These are phyloP conservation scores for Trichosanthes cucumerina DNA, from an alignment of 306 rosid genomes.

Conservation along the genomic window DNA sequence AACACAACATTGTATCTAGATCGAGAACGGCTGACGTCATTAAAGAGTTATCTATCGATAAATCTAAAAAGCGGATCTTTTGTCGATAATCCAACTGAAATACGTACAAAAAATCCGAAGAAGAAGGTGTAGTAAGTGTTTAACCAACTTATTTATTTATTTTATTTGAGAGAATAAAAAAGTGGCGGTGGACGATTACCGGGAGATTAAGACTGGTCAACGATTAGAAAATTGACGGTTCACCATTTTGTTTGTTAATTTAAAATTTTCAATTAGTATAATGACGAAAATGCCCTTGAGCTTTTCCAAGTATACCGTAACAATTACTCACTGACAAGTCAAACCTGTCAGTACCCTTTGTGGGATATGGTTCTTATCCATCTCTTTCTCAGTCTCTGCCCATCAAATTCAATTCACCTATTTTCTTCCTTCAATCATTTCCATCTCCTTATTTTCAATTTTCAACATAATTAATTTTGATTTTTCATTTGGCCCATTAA, in stretches of 20 bases:
- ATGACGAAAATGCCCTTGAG: neutral
- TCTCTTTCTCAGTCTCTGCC: neutral
- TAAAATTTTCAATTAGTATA: neutral
- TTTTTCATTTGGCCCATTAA: neutral
- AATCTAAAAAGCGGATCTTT: too few species aligned
- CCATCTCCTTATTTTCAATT: neutral
- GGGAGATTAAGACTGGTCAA: conserved; percentile 7
- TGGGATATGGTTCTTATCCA: neutral
- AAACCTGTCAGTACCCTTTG: neutral
- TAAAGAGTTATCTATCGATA: too few species aligned
- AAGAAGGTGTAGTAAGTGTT: too few species aligned
- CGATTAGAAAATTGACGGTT: conserved; percentile 4
- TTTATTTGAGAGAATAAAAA: neutral
- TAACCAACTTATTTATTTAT: too few species aligned
- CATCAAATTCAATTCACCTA: neutral
- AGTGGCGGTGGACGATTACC: conserved; percentile 1
- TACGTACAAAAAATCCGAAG: too few species aligned
- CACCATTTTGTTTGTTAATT: neutral
- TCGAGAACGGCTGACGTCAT: too few species aligned
- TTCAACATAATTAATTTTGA: neutral
- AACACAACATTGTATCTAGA: too few species aligned
- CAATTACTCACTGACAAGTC: neutral
- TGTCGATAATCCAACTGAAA: too few species aligned
- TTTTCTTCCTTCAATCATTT: neutral
- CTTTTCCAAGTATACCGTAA: neutral